Conservation (phyloP, 345 rosid genomes). For the Dipteronia sinensis region DNA sequence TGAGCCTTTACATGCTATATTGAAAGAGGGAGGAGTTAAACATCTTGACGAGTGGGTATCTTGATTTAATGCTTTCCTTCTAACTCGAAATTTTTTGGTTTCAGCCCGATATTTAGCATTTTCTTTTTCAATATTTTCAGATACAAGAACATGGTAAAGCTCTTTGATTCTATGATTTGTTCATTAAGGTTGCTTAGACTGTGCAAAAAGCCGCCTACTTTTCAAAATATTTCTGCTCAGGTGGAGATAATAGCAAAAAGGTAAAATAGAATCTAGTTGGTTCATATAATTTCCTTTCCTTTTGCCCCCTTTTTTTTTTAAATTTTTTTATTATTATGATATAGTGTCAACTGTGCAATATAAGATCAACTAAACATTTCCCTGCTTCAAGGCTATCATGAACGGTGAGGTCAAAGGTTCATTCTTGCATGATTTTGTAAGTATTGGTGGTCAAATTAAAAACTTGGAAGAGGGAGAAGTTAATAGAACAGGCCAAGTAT, state of each 20-base stretch:
- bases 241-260: constrained; percentile 46
- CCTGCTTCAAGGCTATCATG: no score
- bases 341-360: background rate
- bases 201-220: constrained; percentile 39
- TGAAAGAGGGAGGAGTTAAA: constrained; percentile 20
- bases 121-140: constrained; percentile 22
- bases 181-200: constrained; percentile 50
- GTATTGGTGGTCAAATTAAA: no score
- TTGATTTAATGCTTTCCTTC: background rate
- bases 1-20: constrained; percentile 20
- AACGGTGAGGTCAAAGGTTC: no score
- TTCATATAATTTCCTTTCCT: no score
- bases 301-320: no score
- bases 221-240: constrained; percentile 44
- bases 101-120: background rate
- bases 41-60: constrained; percentile 27
- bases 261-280: constrained; percentile 19
- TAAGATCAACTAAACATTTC: background rate
- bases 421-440: no score
- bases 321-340: background rate
- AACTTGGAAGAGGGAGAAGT: no score
- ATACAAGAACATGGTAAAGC: constrained; percentile 31
- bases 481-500: no score
- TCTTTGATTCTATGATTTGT: constrained; percentile 43
- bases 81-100: background rate